Evolutionary conservation across 495 filamentous ascomycete genomes (phyloP), one percentile per base, ranked within the genome.

Genomic region (Cetradonia linearis): DNA sequence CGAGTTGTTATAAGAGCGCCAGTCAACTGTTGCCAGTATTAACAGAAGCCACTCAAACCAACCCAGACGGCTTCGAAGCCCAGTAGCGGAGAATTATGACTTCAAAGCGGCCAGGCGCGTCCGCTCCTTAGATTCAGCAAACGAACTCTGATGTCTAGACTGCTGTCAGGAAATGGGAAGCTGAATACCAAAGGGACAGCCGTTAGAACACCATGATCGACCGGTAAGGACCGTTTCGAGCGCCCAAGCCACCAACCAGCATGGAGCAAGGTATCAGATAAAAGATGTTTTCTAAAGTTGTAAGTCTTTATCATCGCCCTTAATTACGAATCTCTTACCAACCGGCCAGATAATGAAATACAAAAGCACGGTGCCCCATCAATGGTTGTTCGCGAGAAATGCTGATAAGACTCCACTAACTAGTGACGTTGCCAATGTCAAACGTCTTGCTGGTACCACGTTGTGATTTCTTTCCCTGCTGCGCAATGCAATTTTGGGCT

Each of bases 1-100:
- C 30, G 20, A 34, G 31, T 23, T 18, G 7, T 33, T 55, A 59
- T 59, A 61, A 61, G 59, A 61, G 59, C 49, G 52, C 59, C 59
- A 61, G 52, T 61, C 23, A 42, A 55, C 3, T 38, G 27, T 46
- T 50, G 40, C n/a, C 37, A 31, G 30, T 47, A 36, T 8, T 2
- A 5, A 44, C 40, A 48, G 20, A 46, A 38, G 47, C 44, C 53
- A 36, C 57, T 23, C 27, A 46, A 3, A 38, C 25, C 14, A 28
- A 18, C 48, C 18, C 20, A 23, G 48, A 25, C 5, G 23, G 48
- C 48, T 27, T 28, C 16, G 25, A 13, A 52, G 48, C 50, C 50
- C 50, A 33, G 31, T 34, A 54, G 50, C 50, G 50, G 30, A 54
- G n/a, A 33, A 25, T 54, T 34, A 54, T 54, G 50, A 13, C 33